Evolutionary conservation across 768 basidiomycete genomes (phyloP).

Genomic region (Sarcomyxa edulis): DNA sequence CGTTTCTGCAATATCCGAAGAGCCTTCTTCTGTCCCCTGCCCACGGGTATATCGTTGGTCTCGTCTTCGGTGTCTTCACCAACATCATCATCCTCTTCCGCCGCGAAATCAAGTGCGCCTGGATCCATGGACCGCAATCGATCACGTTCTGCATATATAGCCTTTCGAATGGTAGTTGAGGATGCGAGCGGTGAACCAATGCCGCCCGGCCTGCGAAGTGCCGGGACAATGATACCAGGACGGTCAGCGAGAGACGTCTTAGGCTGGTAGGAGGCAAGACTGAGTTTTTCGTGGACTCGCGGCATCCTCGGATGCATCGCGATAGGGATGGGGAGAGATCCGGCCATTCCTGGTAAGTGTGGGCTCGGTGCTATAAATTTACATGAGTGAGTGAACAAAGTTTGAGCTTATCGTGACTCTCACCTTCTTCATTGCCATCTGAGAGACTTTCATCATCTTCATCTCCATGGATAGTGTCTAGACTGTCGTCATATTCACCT

Average conservation of each 20-base stretch:
- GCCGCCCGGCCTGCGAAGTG: conserved; percentile 23
- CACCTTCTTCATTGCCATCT: no score
- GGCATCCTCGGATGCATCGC: conserved; percentile 39
- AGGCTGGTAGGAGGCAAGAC: conserved; percentile 54
- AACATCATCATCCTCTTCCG: conserved; percentile 41
- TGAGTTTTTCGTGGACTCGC: conserved; percentile 34
- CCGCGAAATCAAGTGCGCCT: conserved; percentile 57
- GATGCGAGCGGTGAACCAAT: no score
- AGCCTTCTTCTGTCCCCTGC: conserved; percentile 53
- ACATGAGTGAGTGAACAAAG: no score
- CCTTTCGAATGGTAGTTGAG: conserved; percentile 49
- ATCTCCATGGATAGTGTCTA: not conserved
- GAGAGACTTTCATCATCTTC: conserved; percentile 1
- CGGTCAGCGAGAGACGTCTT: conserved; percentile 39
- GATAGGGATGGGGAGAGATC: conserved; percentile 67
- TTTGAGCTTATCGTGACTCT: no score
- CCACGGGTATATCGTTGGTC: conserved; percentile 19
- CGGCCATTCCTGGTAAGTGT: no score
- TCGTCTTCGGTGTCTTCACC: conserved; percentile 18
- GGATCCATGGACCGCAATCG: conserved; percentile 60
- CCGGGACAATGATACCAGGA: conserved; percentile 13
- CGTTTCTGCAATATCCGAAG: conserved; percentile 67
- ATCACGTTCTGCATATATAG: conserved; percentile 67
- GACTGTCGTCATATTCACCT: conserved; percentile 24
- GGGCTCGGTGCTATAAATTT: no score